Evolutionary conservation across 371 early-diverging fungal species (phyloP).

Genomic region (Sporodiniella umbellata): DNA sequence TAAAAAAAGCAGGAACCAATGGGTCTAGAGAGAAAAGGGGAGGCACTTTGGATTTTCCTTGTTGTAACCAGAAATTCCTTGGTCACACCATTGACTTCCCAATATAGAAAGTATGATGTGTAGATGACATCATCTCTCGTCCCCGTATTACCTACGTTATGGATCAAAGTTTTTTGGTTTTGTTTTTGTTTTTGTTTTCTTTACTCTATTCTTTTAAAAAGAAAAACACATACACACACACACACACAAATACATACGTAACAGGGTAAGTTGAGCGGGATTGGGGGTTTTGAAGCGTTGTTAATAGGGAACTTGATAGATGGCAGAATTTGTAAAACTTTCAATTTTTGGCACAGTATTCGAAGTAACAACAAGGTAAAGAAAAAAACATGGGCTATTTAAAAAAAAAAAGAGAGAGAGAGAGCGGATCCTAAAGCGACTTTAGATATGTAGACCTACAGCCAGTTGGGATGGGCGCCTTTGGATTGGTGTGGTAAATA

Average conservation of each 20-base stretch:
- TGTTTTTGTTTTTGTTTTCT: neutral
- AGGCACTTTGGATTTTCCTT: neutral
- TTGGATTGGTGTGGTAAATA: conserved; percentile 91
- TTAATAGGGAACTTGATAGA: conserved; percentile 11
- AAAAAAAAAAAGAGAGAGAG: neutral
- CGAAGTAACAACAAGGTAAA: conserved; percentile 86
- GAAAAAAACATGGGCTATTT: neutral
- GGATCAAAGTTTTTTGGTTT: neutral
- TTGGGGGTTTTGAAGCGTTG: neutral
- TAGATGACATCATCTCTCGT: neutral
- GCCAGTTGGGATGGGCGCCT: conserved; percentile 97
- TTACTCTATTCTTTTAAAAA: neutral
- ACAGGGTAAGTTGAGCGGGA: neutral
- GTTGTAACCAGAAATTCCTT: neutral
- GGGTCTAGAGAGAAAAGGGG: no score
- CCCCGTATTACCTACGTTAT: neutral
- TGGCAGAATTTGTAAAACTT: conserved; percentile 83
- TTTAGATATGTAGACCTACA: conserved; percentile 85
- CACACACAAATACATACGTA: no score
- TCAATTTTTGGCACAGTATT: conserved; percentile 92
- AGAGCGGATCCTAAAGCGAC: neutral
- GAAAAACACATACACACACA: neutral
- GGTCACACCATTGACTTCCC: neutral
- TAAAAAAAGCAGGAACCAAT: no score
- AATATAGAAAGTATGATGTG: neutral